Base-by-base conservation (phyloP, 2,329 filamentous ascomycete species). In the Colletotrichum scovillei region DNA sequence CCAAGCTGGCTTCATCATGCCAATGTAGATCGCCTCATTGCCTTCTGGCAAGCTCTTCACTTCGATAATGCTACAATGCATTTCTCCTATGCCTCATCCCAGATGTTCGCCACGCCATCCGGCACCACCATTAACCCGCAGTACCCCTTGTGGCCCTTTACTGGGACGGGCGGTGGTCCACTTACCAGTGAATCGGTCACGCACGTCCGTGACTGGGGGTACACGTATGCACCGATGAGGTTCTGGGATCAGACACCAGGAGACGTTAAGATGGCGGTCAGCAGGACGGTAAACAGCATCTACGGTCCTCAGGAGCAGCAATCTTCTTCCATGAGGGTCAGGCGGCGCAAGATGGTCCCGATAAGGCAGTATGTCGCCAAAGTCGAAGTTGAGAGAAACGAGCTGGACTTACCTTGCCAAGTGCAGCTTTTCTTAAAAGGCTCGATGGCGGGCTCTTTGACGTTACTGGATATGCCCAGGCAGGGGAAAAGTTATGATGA, bases 11-110 rank as follows among this genome's bases (percentile, higher is more conserved):
- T 88, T 9, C 86, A 88, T 73, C 87, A 88, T 81, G 81, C 86
- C 77, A 90, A 93, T 76, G 86, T 93, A 67, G 91, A 93, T 77
- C 88, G 91, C 53, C 84, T 93, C 49, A 92, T 91, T 81, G 86
- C 89, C n/a, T 85, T 88, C 76, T 89, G 84, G 84, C 82, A 88
- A 77, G 83, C 82, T 32, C 83, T 88, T 46, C 78, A 86, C 70
- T 84, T 84, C 26, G 73, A 77, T 58, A 75, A 81, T 72, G 74
- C 77, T 66, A 78, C 83, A 35, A 84, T 86, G 76, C 76, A 69
- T 38, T 75, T 74, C 59, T 79, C 82, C 6, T 86, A 85, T 75
- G 26, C 58, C 38, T 77, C 82, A 5, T 79, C 80, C 32, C 78
- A 80, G 46, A 81, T 82, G 22, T 90, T 81, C 76, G 84, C 80